Evolutionary conservation across 2,329 filamentous ascomycete genomes (phyloP).

Genomic region (Apiospora marii): DNA sequence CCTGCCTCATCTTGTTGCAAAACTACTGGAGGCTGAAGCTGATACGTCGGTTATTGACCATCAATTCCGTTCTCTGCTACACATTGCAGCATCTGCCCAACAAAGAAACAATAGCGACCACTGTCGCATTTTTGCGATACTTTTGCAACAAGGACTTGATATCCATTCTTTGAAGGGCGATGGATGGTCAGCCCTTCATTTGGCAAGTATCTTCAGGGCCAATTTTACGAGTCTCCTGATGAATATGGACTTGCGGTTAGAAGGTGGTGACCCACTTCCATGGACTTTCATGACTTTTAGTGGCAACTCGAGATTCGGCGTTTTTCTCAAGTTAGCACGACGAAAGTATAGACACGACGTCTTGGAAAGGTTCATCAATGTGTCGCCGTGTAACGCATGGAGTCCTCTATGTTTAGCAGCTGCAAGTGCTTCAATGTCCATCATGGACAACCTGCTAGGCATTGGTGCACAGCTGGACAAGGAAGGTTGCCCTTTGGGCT

Average conservation of each 20-base stretch:
- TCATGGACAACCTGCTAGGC: conserved; percentile 25
- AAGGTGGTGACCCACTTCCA: no score
- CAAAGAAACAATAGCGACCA: no score
- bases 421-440: not conserved
- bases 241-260: no score
- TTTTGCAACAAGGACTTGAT: not conserved
- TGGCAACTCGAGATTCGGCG: no score
- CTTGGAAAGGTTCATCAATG: not conserved
- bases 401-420: conserved; percentile 26
- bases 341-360: no score
- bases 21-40: not conserved
- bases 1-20: not conserved
- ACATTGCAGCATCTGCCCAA: not conserved
- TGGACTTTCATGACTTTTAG: no score
- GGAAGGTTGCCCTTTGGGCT: conserved; percentile 26
- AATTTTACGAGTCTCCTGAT: not conserved
- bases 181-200: not conserved
- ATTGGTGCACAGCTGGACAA: conserved; percentile 25
- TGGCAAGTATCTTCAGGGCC: not conserved
- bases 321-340: no score
- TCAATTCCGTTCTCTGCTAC: not conserved
- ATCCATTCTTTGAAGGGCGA: not conserved
- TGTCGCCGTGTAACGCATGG: not conserved
- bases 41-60: not conserved
- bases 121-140: not conserved